Evolutionary conservation across 192 early-diverging fungal genomes (phyloP), one percentile per base, ranked within the genome.

Genomic region (Chytriomyces confervae): DNA sequence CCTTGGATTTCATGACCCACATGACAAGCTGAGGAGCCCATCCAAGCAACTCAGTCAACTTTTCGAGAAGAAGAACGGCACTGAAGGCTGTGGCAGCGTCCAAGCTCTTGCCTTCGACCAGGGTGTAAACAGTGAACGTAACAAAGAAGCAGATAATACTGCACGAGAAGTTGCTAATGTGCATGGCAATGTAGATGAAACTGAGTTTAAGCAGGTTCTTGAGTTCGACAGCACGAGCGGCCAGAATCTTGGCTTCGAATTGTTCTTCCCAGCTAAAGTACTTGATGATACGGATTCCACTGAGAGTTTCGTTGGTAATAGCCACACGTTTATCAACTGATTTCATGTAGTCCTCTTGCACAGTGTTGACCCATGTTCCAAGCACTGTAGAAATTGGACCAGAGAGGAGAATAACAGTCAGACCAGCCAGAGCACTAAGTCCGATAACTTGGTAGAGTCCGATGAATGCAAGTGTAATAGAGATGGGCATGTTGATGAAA

Each of bases 321-420:
- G 91, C 88, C 36, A 97, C 84, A 29, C 96, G 90, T 78, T 93
- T 91, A 80, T 97, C 96, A 11, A 78, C 80, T 23, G 66, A 77
- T 10, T 65, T 60, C 75, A 83, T 74, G 24, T 76, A 50, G 18
- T 75, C 72, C 53, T 84, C 81, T 69, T 85, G 84, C 24, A 79
- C 60, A 24, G 69, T 74, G 72, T 62, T 60, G 24, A 80, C 68
- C 44, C 69, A 62, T n/a, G 46, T 70, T 10, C 80, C 83, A 6
- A 82, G 57, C 16, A 69, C 45, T 8, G 64, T 64, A 86, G 66
- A n/a, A 51, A 77, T 45, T 18, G 81, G 81, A 7, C 61, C 72
- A 61, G 69, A 68, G 50, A 83, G 48, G 16, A 80, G 53, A 46
- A 85, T 80, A 23, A 77, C 47, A 0, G 61, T 65, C 43, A 85